Conservation (phyloP, 2,329 filamentous ascomycete genomes). For the Teratosphaeria nubilosa region DNA sequence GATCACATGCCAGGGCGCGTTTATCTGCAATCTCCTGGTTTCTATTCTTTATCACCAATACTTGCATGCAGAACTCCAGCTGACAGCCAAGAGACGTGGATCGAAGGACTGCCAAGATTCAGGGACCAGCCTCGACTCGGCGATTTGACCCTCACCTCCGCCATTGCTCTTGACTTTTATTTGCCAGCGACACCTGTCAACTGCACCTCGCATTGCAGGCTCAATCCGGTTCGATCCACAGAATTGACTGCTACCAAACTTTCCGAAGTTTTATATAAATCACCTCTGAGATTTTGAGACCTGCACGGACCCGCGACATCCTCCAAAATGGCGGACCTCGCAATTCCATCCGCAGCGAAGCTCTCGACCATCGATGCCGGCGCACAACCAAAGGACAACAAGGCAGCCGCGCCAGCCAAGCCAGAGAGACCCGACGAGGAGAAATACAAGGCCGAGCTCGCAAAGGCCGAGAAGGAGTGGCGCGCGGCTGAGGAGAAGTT, state of each 20-base stretch:
- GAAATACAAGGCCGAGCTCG: constrained; percentile 67
- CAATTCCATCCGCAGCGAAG: constrained; percentile 18
- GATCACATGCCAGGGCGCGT: too few relatives aligned
- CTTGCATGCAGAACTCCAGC: too few relatives aligned
- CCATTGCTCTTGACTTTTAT: background rate
- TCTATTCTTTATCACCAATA: too few relatives aligned
- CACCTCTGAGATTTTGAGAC: background rate
- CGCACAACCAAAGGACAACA: constrained; percentile 10
- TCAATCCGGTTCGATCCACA: background rate
- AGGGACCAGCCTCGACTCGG: background rate
- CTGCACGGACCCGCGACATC: background rate
- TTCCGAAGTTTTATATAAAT: background rate
- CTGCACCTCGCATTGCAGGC: background rate
- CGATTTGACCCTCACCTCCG: background rate
- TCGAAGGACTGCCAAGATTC: background rate
- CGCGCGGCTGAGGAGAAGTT: constrained; percentile 59
- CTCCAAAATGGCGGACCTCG: constrained; percentile 24
- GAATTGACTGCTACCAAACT: background rate
- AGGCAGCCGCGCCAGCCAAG: constrained; percentile 39
- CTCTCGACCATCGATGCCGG: constrained; percentile 3
- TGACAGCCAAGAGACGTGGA: background rate
- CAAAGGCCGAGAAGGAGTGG: constrained; percentile 79
- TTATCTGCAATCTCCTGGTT: too few relatives aligned
- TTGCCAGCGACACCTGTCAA: background rate
- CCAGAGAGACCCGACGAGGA: constrained; percentile 84